Evolutionary conservation across 345 rosid species (phyloP), one percentile per base, ranked within the genome.

Genomic region (Boechera stricta): DNA sequence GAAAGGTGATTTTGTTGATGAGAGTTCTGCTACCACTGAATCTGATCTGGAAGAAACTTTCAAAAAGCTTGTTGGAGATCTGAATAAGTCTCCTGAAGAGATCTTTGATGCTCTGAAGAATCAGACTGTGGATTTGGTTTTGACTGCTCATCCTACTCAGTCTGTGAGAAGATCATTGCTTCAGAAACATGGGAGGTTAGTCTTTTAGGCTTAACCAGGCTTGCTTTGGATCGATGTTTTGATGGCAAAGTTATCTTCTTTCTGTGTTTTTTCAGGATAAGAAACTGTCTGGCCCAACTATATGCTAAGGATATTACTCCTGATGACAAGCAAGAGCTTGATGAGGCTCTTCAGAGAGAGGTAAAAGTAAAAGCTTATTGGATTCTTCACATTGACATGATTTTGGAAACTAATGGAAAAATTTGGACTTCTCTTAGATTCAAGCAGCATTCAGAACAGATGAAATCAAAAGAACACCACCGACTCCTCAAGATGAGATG

Each of bases 361-460:
- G 98, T 94, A 79, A 28, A 21, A 39, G 38, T 28, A 28, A 28
- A 28, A 39, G 39, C 13, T 49, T 47, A n/a, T 71, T 13, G 7
- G 38, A 18, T 59, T 69, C 32, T 56, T 63, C 4, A n/a, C 13
- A 12, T 38, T 60, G 81, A 74, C 58, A 32, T 71, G 21, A 11
- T 55, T 38, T 70, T 75, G 59, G 21, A 26, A 53, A 28, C 41
- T 44, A 7, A 53, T 0, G 3, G 52, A 33, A 45, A 26, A 1
- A 5, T 6, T 57, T 66, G 36, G 21, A 0, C 49, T 8, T 18
- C 5, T 4, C 48, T 42, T 68, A 96, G 99, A 96, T 96, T 82
- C 99, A 96, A 96, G 99, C 99, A 64, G 99, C 99, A 44, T 96
- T 93, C 57, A 90, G 99, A 53, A 96, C 99, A 1, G 99, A 96